Evolutionary conservation across 2,329 filamentous ascomycete genomes (phyloP).

Genomic region (Neonectria coccinea): DNA sequence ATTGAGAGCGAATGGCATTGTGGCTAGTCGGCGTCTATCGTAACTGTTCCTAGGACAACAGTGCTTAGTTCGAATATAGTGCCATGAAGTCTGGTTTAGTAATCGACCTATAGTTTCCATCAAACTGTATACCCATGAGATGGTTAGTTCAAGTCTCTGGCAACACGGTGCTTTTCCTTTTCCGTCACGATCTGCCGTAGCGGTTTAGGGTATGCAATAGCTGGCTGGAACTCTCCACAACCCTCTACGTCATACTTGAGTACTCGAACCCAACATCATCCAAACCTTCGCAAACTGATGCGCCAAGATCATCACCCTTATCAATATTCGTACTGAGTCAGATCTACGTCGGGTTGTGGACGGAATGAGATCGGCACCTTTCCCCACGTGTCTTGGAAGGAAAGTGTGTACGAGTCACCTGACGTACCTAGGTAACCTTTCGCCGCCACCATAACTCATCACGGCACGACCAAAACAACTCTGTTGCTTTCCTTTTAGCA

Average conservation of each 20-base stretch:
- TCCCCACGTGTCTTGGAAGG: slow-evolving; percentile 29
- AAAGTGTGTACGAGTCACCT: slow-evolving; percentile 32
- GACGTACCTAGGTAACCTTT: slow-evolving; percentile 29
- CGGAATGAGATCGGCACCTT: slow-evolving; percentile 40
- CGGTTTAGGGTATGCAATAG: slow-evolving; percentile 9
- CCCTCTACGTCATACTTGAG: slow-evolving; percentile 5
- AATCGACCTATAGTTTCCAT: not conserved
- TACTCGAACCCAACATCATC: slow-evolving; percentile 3
- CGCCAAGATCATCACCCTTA: not conserved
- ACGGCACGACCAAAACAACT: slow-evolving; percentile 5
- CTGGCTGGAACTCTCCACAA: not conserved
- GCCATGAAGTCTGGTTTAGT: not conserved
- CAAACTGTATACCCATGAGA: not conserved
- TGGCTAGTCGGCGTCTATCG: not conserved
- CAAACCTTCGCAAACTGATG: not conserved
- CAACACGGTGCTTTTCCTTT: not conserved
- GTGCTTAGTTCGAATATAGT: not conserved
- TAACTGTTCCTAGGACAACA: not conserved
- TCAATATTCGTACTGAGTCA: not conserved
- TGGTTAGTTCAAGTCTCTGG: not conserved
- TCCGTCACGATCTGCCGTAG: not conserved
- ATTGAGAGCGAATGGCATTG: not conserved
- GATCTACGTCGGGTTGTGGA: slow-evolving; percentile 17
- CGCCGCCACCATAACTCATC: slow-evolving; percentile 1
- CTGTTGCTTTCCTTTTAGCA: not conserved